A percentile compares a stretch with the other conserved stretches of the same genome.
These are phyloP conservation scores for Neurospora sp. DNA, from an alignment of 495 filamentous ascomycete genomes.

Conservation along the genomic window DNA sequence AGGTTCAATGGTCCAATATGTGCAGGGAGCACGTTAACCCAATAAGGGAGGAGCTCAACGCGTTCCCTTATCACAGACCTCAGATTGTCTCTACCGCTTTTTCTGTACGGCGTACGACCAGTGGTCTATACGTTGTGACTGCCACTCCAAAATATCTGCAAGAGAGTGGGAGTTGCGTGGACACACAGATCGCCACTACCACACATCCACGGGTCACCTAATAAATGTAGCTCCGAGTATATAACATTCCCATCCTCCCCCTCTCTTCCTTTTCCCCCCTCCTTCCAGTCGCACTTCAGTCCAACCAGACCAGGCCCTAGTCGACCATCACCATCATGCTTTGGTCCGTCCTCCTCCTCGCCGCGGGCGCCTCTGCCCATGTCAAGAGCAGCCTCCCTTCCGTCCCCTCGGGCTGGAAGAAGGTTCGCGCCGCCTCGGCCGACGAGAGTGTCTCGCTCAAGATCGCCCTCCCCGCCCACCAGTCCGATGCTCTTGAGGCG, in stretches of 20 bases:
- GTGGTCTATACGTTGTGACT: neutral
- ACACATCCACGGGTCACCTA: too few relatives aligned
- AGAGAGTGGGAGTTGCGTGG: too few relatives aligned
- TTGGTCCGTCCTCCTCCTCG: conserved; percentile 21
- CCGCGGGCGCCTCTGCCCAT: conserved; percentile 34
- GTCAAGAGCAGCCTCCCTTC: conserved; percentile 36
- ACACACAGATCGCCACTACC: too few relatives aligned
- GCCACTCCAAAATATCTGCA: neutral
- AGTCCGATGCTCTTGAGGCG: conserved; percentile 43
- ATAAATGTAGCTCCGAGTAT: neutral
- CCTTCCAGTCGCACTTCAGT: neutral
- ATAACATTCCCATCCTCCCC: neutral
- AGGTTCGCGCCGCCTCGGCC: conserved; percentile 20
- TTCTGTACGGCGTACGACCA: neutral
- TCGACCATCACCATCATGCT: conserved; percentile 14
- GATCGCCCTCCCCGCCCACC: conserved; percentile 25
- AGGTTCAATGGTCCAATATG: neutral
- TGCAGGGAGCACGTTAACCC: neutral
- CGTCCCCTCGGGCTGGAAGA: conserved; percentile 37
- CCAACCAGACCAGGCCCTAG: neutral
- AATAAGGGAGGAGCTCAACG: neutral
- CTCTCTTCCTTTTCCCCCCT: neutral
- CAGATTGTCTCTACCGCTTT: neutral
- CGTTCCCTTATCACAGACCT: neutral
- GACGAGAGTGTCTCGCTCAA: conserved; percentile 23